These are phyloP conservation scores for Tolypocladium sp. DNA, from an alignment of 2,329 filamentous ascomycete genomes.

Conservation along the genomic window DNA sequence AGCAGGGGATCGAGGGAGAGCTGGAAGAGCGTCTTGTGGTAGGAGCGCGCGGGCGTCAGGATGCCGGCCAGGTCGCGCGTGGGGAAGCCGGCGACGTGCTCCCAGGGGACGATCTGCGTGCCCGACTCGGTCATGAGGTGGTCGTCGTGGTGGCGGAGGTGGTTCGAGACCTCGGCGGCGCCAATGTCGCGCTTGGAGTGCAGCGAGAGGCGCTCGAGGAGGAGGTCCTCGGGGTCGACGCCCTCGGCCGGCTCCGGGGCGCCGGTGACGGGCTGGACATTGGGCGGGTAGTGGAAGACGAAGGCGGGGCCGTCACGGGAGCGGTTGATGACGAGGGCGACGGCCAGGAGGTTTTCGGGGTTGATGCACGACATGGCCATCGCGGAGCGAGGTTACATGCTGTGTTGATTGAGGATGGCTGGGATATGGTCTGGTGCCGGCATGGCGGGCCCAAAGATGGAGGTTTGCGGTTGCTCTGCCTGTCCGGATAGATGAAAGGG, in stretches of 20 bases:
- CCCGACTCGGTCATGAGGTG: conserved; percentile 47
- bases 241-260: conserved; percentile 21
- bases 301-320: conserved; percentile 72
- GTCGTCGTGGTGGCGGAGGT: conserved; percentile 42
- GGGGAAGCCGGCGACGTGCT: conserved; percentile 63
- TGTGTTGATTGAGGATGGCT: not conserved
- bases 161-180: conserved; percentile 29
- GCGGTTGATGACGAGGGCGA: conserved; percentile 65
- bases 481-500: too few relatives aligned
- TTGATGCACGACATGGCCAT: conserved; percentile 39
- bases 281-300: conserved; percentile 82
- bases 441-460: not conserved
- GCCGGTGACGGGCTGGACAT: conserved; percentile 29
- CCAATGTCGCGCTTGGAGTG: conserved; percentile 21
- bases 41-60: conserved; percentile 63
- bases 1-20: conserved; percentile 70
- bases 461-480: too few relatives aligned
- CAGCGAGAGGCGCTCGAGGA: conserved; percentile 37
- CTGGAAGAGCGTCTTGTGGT: conserved; percentile 77
- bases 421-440: too few relatives aligned
- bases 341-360: conserved; percentile 52
- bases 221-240: conserved; percentile 40
- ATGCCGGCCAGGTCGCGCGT: conserved; percentile 74
- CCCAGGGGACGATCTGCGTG: conserved; percentile 55
- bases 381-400: not conserved